These are phyloP conservation scores for Ogataea degrootiae DNA, from an alignment of 805 yeast genomes.

Conservation along the genomic window DNA sequence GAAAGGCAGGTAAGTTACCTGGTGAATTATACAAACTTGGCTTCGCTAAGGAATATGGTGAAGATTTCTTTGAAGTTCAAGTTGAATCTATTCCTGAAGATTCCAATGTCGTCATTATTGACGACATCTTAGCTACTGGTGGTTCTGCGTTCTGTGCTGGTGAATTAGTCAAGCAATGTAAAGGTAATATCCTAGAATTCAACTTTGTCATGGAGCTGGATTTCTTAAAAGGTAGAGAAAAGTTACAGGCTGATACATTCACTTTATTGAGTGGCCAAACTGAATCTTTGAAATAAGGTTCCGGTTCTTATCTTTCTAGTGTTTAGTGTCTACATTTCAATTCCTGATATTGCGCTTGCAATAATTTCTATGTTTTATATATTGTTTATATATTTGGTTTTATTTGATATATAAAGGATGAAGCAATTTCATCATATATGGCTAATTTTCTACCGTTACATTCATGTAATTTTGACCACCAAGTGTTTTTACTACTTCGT, in stretches of 20 bases:
- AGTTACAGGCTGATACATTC: slow-evolving; percentile 79
- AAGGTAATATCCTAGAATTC: slow-evolving; percentile 74
- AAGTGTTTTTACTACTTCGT: no score
- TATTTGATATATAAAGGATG: no score
- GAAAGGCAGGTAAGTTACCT: slow-evolving; percentile 94
- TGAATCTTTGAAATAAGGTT: slow-evolving; percentile 35
- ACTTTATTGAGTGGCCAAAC: slow-evolving; percentile 83
- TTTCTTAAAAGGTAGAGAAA: slow-evolving; percentile 90
- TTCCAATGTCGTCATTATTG: slow-evolving; percentile 80
- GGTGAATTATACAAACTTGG: slow-evolving; percentile 71
- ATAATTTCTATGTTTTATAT: no score
- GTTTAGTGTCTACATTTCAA: not conserved
- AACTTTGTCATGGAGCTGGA: slow-evolving; percentile 91
- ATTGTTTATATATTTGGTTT: no score
- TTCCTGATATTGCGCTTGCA: not conserved
- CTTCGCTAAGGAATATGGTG: slow-evolving; percentile 89
- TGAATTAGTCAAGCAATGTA: slow-evolving; percentile 61
- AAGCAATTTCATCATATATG: no score
- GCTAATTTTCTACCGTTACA: no score
- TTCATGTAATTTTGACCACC: no score
- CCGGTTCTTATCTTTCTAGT: not conserved
- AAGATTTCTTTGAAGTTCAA: slow-evolving; percentile 87
- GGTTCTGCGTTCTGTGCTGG: slow-evolving; percentile 97
- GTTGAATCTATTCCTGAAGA: slow-evolving; percentile 73
- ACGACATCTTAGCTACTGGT: slow-evolving; percentile 97